Percentiles rank a stretch among this genome's conserved stretches.
phyloP scores from a whole-genome alignment of 73 alveolate genomes.

The Paraurostyla sp. region DNA sequence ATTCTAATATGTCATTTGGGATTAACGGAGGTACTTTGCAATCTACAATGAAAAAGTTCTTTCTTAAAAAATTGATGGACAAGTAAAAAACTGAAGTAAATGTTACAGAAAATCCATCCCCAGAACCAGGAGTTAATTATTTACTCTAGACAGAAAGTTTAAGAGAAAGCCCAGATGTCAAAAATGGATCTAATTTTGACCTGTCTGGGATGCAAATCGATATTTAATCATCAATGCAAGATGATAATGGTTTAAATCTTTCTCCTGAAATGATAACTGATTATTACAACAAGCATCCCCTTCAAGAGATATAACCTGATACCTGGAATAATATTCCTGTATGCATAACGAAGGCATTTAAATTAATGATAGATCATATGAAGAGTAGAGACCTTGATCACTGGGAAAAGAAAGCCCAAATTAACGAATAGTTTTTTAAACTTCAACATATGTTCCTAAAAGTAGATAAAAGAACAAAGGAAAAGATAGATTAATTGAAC shows the following conservation, averaged over 20 bases:
- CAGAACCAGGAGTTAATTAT: no score
- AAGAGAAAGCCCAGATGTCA: no score
- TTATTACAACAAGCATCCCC: conserved; percentile 4
- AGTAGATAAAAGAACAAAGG: not conserved
- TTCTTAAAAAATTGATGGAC: not conserved
- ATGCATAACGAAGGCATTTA: conserved; percentile 16
- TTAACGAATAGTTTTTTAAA: conserved; percentile 17
- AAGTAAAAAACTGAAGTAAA: no score
- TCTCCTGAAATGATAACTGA: conserved; percentile 5
- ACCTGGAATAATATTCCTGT: conserved; percentile 30
- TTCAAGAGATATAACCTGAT: conserved; percentile 9
- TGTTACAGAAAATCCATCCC: no score
- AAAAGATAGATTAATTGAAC: not conserved
- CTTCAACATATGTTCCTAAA: not conserved
- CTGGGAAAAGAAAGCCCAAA: conserved; percentile 23
- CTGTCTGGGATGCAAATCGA: no score
- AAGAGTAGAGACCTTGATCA: not conserved
- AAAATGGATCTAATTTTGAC: not conserved
- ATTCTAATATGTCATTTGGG: conserved; percentile 1
- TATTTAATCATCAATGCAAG: no score
- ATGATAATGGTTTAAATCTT: no score
- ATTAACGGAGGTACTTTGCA: not conserved
- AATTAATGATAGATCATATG: not conserved
- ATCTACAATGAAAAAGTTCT: not conserved
- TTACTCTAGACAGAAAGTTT: no score